Evolutionary conservation across 257 asterid genomes (phyloP).

Genomic region (Solanum tarapatanum): DNA sequence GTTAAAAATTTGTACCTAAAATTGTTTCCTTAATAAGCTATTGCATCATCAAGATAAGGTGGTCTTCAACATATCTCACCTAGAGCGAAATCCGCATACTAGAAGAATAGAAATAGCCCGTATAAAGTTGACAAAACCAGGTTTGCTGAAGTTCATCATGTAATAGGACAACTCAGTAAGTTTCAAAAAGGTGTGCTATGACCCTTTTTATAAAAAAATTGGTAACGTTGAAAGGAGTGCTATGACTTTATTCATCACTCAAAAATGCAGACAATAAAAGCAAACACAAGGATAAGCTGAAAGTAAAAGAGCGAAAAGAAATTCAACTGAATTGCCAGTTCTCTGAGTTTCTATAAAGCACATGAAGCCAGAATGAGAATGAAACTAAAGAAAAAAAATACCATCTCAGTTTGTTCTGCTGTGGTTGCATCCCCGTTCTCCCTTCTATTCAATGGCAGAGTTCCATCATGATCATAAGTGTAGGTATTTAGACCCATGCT

Average conservation of each 20-base stretch:
- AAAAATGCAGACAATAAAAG: background rate
- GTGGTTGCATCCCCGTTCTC: constrained; percentile 22
- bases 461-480: constrained; percentile 17
- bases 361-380: background rate
- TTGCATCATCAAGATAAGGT: background rate
- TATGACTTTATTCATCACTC: background rate
- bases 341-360: background rate
- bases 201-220: background rate
- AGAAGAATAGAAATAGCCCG: background rate
- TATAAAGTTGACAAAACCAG: background rate
- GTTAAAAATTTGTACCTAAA: background rate
- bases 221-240: background rate
- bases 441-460: constrained; percentile 10
- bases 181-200: background rate
- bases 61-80: background rate
- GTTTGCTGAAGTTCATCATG: background rate
- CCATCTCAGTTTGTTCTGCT: constrained; percentile 39
- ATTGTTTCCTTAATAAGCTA: background rate
- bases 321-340: background rate
- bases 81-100: background rate
- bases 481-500: constrained; percentile 17
- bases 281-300: background rate
- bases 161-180: background rate
- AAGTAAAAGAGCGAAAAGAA: background rate
- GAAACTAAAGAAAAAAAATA: constrained; percentile 11